Base-by-base conservation (phyloP, 176 grass and related monocot species). In the Hyparrhenia diplandra region DNA sequence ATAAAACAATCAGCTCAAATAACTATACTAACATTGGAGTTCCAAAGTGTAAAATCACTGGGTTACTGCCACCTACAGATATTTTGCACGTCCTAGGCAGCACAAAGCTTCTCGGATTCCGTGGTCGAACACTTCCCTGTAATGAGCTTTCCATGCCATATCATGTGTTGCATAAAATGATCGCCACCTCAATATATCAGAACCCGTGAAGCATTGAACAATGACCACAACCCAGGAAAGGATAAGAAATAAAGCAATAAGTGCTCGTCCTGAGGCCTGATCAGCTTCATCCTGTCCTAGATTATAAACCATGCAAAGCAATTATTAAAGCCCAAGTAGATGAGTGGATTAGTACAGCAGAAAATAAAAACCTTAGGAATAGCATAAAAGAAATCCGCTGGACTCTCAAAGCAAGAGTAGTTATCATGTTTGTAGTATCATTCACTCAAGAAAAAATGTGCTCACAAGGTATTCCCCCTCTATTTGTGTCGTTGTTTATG, bases 111-210 rank as follows among this genome's bases (percentile, higher is more conserved):
- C 95, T 81, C 95, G 88, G 78, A 98, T 98, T 41, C 90, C 92
- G 82, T 98, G 90, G 80, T 98, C 95, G 76, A 98, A 98, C 39
- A 98, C 95, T 78, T 98, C 95, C 60, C 95, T 91, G 82, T 98
- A 98, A 85, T 98, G 93, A 88, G 92, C 90, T 85, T 98, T 98
- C 95, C 95, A 98, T 63, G 92, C 95, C 67, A 91, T 89, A 85
- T 98, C 96, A 89, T 95, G 96, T 51, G 96, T 98, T 47, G 92
- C 87, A 85, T 98, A 98, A 87, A 93, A 98, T 25, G 96, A 98
- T 58, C 90, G 84, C 96, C 96, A 98, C 77, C 92, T 85, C 82
- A 95, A 81, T 84, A 98, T 82, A 82, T 98, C 92, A 79, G 92
- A 89, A 77, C 96, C 96, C 64, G 76, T 98, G 84, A 98, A 98